Base-by-base conservation (phyloP, 495 filamentous ascomycete genomes). In the Penicillium canariense region DNA sequence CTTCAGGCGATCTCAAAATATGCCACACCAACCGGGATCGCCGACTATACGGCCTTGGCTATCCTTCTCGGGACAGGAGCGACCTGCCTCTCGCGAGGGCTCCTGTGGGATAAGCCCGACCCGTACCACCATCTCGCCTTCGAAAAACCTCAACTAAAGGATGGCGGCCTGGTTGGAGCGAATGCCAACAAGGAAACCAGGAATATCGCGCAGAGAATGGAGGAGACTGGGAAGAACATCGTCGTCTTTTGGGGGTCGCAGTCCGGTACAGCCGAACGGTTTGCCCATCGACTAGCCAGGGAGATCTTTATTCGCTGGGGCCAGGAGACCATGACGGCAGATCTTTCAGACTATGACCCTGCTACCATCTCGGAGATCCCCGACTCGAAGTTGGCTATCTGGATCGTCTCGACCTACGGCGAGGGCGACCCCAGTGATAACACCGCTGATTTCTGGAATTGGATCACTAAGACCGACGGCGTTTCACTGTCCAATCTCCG, bases 401-500 rank as follows among this genome's bases (percentile, higher is more conserved):
- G 82, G 54, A 62, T 82, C 17, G 59, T 80, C 17, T 77, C 77
- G 3, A 83, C 80, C 0, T 83, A 78, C 45, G 81, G 81, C 20
- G 79, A 83, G 50, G 80, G 81, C 3, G 80, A 82, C 48, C 78
- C 80, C 1, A 73, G 67, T 55, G 79, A 83, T 42, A 83, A 83
- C 46, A 70, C 76, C 3, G 65, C 65, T 4, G 68, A 68, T 17
- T 72, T 81, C 46, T 75, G 73, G 68, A 72, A 72, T 22, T 77
- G 71, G 75, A 52, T 79, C 40, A 65, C 55, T 35, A 67, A 65
- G 45, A 56, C 60, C 18, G 39, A 56, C 8, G 58, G 67, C 7
- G 56, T 58, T 2, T 56, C 54, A 5, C 56, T 82, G 10, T 38
- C 59, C 4, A 68, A 68, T 15, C 54, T 81, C 11, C 58, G 66